Conservation (phyloP, 2,329 filamentous ascomycete species). For the Pseudogymnoascus sp. region DNA sequence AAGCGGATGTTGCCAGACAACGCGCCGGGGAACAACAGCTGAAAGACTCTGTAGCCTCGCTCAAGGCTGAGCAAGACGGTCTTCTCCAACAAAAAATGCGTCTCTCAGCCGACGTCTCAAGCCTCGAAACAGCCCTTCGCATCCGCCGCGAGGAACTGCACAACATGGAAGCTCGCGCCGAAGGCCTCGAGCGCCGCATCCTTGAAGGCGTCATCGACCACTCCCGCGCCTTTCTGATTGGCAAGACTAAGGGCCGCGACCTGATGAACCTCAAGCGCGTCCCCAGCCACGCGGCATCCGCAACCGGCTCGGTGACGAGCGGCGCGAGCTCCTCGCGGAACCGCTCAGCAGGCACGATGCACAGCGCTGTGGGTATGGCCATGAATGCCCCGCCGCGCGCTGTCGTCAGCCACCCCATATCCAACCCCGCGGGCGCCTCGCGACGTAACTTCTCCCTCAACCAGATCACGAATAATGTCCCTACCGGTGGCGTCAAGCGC, state of each 20-base stretch:
- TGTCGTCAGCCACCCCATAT: constrained; percentile 20
- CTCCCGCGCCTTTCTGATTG: constrained; percentile 79
- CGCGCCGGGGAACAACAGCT: constrained; percentile 55
- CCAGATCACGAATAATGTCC: constrained; percentile 72
- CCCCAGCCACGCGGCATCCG: constrained; percentile 35
- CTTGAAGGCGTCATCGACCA: constrained; percentile 95
- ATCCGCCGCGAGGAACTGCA: constrained; percentile 86
- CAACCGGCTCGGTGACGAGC: constrained; percentile 29
- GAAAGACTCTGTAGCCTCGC: constrained; percentile 42
- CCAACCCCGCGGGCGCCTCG: constrained; percentile 45
- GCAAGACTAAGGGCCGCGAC: constrained; percentile 45
- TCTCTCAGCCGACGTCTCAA: constrained; percentile 77
- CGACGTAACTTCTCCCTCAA: constrained; percentile 84
- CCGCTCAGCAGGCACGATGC: constrained; percentile 17
- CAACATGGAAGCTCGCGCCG: constrained; percentile 82
- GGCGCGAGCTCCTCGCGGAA: constrained; percentile 33
- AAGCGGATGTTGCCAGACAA: constrained; percentile 41
- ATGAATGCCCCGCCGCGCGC: constrained; percentile 35
- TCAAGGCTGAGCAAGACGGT: constrained; percentile 58
- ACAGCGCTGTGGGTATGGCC: constrained; percentile 45
- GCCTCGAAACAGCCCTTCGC: constrained; percentile 80
- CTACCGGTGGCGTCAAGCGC: constrained; percentile 56
- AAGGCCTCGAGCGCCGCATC: constrained; percentile 83
- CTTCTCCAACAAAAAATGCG: constrained; percentile 70
- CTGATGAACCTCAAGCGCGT: constrained; percentile 45